These are phyloP conservation scores for Metarhizium brunneum DNA, from an alignment of 2,329 filamentous ascomycete genomes.

Conservation along the genomic window DNA sequence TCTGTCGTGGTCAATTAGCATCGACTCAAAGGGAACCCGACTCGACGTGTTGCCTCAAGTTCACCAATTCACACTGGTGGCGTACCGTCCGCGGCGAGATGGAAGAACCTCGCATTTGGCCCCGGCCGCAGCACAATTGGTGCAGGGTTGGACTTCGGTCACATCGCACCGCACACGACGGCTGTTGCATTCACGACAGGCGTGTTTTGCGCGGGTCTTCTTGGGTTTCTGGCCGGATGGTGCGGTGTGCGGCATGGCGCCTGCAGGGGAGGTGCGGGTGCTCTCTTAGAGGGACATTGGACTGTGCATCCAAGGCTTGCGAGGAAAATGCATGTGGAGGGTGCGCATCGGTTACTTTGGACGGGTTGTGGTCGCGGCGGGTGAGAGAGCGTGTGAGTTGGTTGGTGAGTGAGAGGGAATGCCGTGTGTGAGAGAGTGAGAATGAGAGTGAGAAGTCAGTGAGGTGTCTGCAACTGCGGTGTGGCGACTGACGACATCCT, in stretches of 20 bases:
- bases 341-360: neutral
- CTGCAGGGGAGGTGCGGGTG: neutral
- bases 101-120: constrained; percentile 22
- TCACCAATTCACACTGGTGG: neutral
- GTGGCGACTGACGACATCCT: too few species aligned
- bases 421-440: neutral
- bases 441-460: neutral
- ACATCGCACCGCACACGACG: constrained; percentile 27
- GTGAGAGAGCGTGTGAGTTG: neutral
- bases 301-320: neutral
- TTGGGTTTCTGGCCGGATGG: constrained; percentile 17
- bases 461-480: too few species aligned
- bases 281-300: constrained; percentile 1
- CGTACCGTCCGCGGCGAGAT: constrained; percentile 24
- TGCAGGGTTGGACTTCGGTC: constrained; percentile 22
- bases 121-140: constrained; percentile 19
- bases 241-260: constrained; percentile 2
- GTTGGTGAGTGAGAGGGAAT: neutral
- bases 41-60: neutral
- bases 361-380: neutral
- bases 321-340: neutral
- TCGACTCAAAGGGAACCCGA: neutral
- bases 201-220: constrained; percentile 24
- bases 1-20: constrained; percentile 4
- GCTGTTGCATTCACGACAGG: constrained; percentile 24